Conservation (phyloP, 2,329 filamentous ascomycete species). For the Colletotrichum limetticola region DNA sequence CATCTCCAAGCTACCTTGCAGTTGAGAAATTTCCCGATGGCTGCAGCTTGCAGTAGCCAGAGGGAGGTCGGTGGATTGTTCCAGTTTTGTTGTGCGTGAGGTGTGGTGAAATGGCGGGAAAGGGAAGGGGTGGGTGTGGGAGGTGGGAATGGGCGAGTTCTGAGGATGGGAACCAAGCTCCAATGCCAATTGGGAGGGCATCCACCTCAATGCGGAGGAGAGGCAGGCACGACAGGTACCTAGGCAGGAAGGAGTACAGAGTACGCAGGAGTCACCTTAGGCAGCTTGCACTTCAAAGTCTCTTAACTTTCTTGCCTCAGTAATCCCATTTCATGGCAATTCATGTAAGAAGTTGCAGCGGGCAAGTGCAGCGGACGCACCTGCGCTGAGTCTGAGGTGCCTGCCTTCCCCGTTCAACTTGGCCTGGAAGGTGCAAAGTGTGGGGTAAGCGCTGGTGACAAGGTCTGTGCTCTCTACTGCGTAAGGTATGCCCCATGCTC, state of each 20-base stretch:
- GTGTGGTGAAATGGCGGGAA: neutral
- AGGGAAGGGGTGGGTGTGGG: neutral
- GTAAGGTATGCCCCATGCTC: neutral
- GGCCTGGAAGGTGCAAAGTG: conserved; percentile 17
- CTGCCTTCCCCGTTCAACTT: neutral
- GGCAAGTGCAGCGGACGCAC: conserved; percentile 1
- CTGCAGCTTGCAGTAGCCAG: neutral
- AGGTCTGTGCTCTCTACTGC: conserved; percentile 8
- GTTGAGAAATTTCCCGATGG: conserved; percentile 23
- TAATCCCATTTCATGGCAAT: too few relatives aligned
- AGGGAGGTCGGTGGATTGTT: neutral
- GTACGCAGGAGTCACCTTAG: neutral
- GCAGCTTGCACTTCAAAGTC: neutral
- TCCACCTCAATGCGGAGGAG: neutral
- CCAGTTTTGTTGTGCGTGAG: conserved; percentile 1
- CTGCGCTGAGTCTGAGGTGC: neutral
- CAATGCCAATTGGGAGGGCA: neutral
- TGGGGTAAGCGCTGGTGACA: conserved; percentile 23
- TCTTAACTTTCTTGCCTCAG: neutral
- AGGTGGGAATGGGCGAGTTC: neutral
- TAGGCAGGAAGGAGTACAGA: too few relatives aligned
- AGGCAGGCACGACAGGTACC: neutral
- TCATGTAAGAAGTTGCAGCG: neutral
- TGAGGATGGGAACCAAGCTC: neutral
- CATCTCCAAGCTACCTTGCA: conserved; percentile 15